phyloP scores from a whole-genome alignment of 2,329 filamentous ascomycete species.

The Cercospora sp. region DNA sequence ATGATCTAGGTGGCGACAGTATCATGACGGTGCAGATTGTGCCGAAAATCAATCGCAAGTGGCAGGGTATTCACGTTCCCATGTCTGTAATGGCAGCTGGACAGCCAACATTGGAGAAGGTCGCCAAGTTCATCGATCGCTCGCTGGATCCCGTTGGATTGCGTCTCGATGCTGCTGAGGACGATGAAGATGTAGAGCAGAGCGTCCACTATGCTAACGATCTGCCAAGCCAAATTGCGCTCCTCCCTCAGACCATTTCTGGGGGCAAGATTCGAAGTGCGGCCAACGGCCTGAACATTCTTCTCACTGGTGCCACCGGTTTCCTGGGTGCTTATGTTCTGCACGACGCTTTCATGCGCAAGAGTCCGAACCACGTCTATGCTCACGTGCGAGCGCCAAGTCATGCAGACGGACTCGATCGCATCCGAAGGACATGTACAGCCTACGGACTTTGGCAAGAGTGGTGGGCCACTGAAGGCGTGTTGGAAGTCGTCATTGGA shows the following conservation, averaged over 20 bases:
- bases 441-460: slow-evolving; percentile 80
- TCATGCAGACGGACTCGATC: slow-evolving; percentile 59
- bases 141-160: slow-evolving; percentile 52
- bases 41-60: slow-evolving; percentile 65
- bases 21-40: slow-evolving; percentile 81
- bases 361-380: slow-evolving; percentile 60
- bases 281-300: slow-evolving; percentile 51
- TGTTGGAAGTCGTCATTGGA: slow-evolving; percentile 67
- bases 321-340: slow-evolving; percentile 84
- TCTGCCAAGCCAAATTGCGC: slow-evolving; percentile 52
- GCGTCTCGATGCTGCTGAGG: slow-evolving; percentile 49
- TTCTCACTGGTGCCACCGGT: slow-evolving; percentile 86
- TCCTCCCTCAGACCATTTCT: slow-evolving; percentile 49
- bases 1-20: slow-evolving; percentile 78
- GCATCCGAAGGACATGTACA: slow-evolving; percentile 66
- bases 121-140: slow-evolving; percentile 56
- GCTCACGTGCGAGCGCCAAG: slow-evolving; percentile 73
- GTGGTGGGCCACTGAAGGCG: slow-evolving; percentile 60
- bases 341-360: slow-evolving; percentile 68
- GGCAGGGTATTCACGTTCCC: slow-evolving; percentile 64
- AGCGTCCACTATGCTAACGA: slow-evolving; percentile 55
- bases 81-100: slow-evolving; percentile 69
- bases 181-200: slow-evolving; percentile 54
- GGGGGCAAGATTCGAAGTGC: slow-evolving; percentile 32
- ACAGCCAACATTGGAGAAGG: slow-evolving; percentile 62